These are phyloP conservation scores for Salix brachista DNA, from an alignment of 345 rosid species.

Conservation along the genomic window DNA sequence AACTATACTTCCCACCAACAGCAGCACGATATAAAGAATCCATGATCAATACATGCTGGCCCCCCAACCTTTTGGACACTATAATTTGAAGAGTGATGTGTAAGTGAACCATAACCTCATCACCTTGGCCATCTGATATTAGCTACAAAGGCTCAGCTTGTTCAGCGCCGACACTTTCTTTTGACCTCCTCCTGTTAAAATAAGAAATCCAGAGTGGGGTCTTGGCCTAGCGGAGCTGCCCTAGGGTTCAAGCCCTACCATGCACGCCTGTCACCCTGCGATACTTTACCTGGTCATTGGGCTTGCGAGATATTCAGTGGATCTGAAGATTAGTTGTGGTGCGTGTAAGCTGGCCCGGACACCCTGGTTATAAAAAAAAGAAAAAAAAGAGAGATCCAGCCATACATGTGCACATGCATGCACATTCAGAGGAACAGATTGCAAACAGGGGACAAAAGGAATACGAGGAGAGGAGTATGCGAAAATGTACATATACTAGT, in stretches of 20 bases:
- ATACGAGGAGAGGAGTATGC: neutral
- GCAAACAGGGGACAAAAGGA: neutral
- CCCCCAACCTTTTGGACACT: neutral
- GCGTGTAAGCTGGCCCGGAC: no score
- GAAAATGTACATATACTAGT: neutral
- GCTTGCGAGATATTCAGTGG: no score
- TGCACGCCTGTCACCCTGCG: no score
- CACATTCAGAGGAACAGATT: neutral
- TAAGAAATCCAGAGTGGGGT: neutral
- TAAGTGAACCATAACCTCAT: neutral
- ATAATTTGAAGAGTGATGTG: neutral
- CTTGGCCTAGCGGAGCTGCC: no score
- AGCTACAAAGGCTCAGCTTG: neutral
- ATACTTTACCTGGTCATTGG: no score
- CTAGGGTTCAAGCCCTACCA: no score
- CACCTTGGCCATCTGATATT: neutral
- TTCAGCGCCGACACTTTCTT: constrained; percentile 22
- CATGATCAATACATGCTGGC: constrained; percentile 16
- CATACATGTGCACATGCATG: neutral
- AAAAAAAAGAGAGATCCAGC: no score
- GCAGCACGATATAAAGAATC: neutral
- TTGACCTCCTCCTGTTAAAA: neutral
- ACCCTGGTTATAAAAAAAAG: no score
- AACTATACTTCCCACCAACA: neutral
- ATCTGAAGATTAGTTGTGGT: accelerated